phyloP scores from a whole-genome alignment of 2,329 filamentous ascomycete species.

The Penicillium sumatraense region DNA sequence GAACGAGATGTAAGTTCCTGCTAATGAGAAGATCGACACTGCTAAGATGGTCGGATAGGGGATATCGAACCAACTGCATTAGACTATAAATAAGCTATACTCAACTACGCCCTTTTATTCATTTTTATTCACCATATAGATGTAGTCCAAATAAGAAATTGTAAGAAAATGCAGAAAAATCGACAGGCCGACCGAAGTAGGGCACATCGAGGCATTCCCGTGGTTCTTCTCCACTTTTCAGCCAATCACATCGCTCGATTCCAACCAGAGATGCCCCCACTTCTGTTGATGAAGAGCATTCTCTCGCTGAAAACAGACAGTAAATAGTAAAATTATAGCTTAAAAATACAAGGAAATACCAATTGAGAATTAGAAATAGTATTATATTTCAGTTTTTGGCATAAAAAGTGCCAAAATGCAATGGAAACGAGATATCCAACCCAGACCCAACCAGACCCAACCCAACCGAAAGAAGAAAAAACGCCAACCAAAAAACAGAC shows the following conservation, averaged over 20 bases:
- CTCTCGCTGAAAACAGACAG: background rate
- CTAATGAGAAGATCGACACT: too few relatives aligned
- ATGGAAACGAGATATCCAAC: background rate
- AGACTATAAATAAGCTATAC: too few relatives aligned
- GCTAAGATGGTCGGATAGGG: too few relatives aligned
- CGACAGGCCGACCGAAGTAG: background rate
- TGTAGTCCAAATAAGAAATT: too few relatives aligned
- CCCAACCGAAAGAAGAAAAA: background rate
- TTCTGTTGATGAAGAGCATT: background rate
- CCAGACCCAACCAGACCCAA: background rate
- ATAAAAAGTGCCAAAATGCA: background rate
- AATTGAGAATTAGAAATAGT: background rate
- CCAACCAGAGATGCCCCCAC: background rate
- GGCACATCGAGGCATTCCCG: background rate
- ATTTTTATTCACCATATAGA: too few relatives aligned
- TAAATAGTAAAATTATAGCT: background rate
- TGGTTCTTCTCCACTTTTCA: background rate
- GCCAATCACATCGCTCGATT: background rate
- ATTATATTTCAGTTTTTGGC: background rate
- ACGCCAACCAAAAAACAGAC: constrained; percentile 17
- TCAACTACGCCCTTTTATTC: too few relatives aligned
- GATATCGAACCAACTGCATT: too few relatives aligned
- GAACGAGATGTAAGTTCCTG: too few relatives aligned
- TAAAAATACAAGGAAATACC: background rate
- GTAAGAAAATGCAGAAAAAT: too few relatives aligned